Conservation (phyloP, 305 asterid species). For the Plantago coronopus region DNA sequence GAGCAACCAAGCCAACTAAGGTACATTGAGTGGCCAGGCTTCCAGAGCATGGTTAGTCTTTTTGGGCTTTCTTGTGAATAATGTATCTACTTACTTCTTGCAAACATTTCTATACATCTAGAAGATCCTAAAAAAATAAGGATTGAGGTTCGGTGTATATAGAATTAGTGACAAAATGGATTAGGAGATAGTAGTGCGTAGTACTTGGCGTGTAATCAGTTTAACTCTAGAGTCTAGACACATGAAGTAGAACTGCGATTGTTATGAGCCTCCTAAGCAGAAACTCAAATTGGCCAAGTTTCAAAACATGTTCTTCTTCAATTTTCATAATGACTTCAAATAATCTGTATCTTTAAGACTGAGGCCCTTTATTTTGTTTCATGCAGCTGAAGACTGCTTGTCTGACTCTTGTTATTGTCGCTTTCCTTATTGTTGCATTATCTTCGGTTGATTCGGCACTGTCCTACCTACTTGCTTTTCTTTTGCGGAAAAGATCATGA, state of each 20-base stretch:
- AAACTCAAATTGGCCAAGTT: background rate
- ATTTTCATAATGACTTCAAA: background rate
- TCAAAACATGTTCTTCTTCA: background rate
- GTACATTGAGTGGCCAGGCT: conserved; percentile 62
- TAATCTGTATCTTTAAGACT: background rate
- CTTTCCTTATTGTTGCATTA: conserved; percentile 66
- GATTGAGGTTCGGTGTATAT: too few species aligned
- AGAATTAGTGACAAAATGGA: too few species aligned
- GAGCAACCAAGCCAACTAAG: conserved; percentile 54
- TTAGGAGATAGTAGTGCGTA: too few species aligned
- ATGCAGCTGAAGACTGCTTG: conserved; percentile 80
- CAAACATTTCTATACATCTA: too few species aligned
- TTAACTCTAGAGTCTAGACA: background rate
- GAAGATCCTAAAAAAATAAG: too few species aligned
- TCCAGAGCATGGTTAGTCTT: conserved; percentile 77
- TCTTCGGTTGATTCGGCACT: conserved; percentile 70
- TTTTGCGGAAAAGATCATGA: conserved; percentile 48
- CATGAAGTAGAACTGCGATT: background rate
- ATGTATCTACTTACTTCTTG: background rate
- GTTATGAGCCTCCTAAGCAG: conserved; percentile 1
- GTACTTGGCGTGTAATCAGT: too few species aligned
- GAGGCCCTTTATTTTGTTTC: conserved; percentile 21
- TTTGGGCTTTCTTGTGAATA: background rate
- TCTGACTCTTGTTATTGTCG: conserved; percentile 74
- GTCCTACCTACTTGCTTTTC: conserved; percentile 54